phyloP scores from a whole-genome alignment of 1,284 basidiomycete genomes.

The Sporisorium exsertum region DNA sequence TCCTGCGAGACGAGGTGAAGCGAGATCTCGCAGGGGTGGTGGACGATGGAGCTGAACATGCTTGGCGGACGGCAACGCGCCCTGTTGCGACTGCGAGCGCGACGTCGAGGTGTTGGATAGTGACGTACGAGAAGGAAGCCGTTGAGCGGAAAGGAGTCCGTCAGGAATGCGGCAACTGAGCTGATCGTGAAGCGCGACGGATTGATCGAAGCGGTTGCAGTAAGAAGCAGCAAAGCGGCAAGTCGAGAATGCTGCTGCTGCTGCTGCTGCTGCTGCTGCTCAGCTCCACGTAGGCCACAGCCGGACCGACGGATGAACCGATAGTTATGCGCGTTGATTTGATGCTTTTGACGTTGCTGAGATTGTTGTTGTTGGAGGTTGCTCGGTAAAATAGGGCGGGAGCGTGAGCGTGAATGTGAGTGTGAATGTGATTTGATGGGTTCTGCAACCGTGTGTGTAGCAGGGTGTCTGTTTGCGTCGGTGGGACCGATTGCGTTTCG shows the following conservation, averaged over 20 bases:
- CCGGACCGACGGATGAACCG: background rate
- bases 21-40: slow-evolving; percentile 64
- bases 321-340: background rate
- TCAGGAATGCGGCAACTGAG: background rate
- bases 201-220: background rate
- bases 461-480: slow-evolving; percentile 4
- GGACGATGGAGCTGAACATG: slow-evolving; percentile 62
- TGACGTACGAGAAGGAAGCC: background rate
- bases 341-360: background rate
- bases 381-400: background rate
- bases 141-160: background rate
- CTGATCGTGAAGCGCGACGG: too few species aligned
- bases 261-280: too few species aligned
- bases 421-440: background rate
- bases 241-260: background rate
- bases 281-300: background rate
- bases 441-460: background rate
- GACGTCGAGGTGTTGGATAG: slow-evolving; percentile 2
- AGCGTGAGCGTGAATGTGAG: background rate
- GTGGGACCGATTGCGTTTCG: slow-evolving; percentile 10
- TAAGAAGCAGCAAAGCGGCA: background rate
- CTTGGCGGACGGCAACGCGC: slow-evolving; percentile 3
- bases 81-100: background rate
- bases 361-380: background rate
- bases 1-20: slow-evolving; percentile 64